Evolutionary conservation across 495 filamentous ascomycete genomes (phyloP).

Genomic region (Penicillium tannophilum): DNA sequence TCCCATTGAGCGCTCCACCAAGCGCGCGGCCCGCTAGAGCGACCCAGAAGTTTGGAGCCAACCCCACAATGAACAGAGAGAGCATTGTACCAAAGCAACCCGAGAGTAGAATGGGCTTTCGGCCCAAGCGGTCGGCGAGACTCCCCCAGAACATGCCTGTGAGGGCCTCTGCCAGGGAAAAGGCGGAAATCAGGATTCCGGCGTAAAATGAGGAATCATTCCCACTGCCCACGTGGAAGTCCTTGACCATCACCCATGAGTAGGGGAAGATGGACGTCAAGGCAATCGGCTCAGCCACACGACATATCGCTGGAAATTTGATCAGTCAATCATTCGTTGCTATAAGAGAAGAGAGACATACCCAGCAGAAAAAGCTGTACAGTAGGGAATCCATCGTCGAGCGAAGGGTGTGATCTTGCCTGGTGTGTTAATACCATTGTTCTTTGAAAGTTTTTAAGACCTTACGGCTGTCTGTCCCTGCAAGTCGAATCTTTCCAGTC

Average conservation of each 20-base stretch:
- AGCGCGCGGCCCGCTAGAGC: constrained; percentile 74
- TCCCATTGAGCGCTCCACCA: constrained; percentile 82
- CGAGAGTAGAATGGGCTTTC: constrained; percentile 79
- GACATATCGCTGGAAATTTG: constrained; percentile 61
- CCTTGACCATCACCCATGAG: constrained; percentile 78
- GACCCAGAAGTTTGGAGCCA: constrained; percentile 77
- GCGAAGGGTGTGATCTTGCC: constrained; percentile 41
- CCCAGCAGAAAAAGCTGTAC: constrained; percentile 76
- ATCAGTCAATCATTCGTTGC: constrained; percentile 11
- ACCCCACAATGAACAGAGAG: constrained; percentile 80
- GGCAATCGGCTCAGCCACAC: constrained; percentile 86
- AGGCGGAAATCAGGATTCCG: constrained; percentile 82
- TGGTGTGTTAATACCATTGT: constrained; percentile 57
- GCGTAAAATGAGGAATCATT: constrained; percentile 79
- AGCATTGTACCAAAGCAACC: constrained; percentile 80
- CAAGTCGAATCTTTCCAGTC: constrained; percentile 16
- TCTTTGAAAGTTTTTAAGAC: constrained; percentile 41
- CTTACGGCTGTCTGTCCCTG: constrained; percentile 49
- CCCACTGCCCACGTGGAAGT: constrained; percentile 67
- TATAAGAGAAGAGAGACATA: constrained; percentile 41
- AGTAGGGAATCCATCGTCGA: constrained; percentile 64
- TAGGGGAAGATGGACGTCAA: constrained; percentile 88
- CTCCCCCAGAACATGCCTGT: constrained; percentile 87
- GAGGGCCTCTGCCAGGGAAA: constrained; percentile 75
- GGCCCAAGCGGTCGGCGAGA: constrained; percentile 77